These are phyloP conservation scores for Simmondsia chinensis DNA, from an alignment of 148 eudicot species.

Conservation along the genomic window DNA sequence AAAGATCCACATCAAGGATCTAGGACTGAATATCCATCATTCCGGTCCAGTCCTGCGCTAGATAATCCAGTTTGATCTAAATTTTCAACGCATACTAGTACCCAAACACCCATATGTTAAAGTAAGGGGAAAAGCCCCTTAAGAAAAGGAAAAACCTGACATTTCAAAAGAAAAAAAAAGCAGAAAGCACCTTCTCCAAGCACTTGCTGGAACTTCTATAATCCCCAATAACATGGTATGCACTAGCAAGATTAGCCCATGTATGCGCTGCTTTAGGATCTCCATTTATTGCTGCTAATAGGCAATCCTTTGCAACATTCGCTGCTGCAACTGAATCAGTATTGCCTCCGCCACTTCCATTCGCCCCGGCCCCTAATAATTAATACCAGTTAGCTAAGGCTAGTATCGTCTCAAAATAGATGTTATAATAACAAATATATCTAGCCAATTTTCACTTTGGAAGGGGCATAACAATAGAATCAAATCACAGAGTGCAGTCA, in stretches of 20 bases:
- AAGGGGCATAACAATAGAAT: no score
- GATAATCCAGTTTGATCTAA: no score
- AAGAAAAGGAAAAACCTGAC: neutral
- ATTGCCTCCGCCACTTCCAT: slow-evolving; percentile 42
- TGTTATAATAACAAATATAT: no score
- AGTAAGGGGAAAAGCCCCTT: no score
- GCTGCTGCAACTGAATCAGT: slow-evolving; percentile 46
- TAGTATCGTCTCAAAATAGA: no score
- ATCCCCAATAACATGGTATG: slow-evolving; percentile 68
- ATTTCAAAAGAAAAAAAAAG: slow-evolving; percentile 1
- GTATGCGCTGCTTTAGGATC: slow-evolving; percentile 82
- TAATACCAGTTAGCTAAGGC: neutral
- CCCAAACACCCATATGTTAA: no score
- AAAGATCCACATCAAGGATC: no score
- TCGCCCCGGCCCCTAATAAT: slow-evolving; percentile 77
- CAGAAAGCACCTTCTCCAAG: slow-evolving; percentile 68
- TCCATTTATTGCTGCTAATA: slow-evolving; percentile 67
- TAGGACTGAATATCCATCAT: no score
- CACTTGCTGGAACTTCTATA: slow-evolving; percentile 76
- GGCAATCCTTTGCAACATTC: slow-evolving; percentile 81
- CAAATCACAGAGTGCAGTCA: no score
- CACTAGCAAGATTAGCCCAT: slow-evolving; percentile 93
- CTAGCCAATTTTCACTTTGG: no score
- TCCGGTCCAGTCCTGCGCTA: no score
- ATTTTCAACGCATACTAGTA: no score